Base-by-base conservation (phyloP, 2,329 filamentous ascomycete genomes). In the Fonsecaea monophora region DNA sequence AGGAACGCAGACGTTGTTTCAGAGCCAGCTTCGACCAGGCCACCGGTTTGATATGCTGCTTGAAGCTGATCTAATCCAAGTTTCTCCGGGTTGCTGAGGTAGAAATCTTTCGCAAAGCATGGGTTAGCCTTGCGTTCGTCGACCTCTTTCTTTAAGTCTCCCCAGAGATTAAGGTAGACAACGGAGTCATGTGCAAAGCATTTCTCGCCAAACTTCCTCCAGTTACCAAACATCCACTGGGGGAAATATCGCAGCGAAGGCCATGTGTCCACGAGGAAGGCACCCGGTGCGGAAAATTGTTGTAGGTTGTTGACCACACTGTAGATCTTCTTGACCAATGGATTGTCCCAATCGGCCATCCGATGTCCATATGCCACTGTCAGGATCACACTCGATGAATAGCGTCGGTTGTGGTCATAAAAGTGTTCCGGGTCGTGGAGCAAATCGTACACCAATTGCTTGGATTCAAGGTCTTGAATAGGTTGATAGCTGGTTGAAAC, bases 331-430 rank as follows among this genome's bases (percentile, higher is more conserved):
- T 80, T 74, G 5, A 84, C 78, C 25, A 82, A 77, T 21, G 82
- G 70, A 1, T 82, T 81, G 65, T 84, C 81, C 61, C 70, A 68
- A 30, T 64, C 69, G 3, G 69, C 62, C 57, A 84, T 81, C 6
- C 82, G 80, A 64, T 83, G 82, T 0, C 84, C 83, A 69, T 85
- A 86, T 4, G 82, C 78, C 3, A 85, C 81, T 4, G 79, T 82
- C 67, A 85, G 83, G 5, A 84, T 82, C 37, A 85, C 77, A 67
- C 80, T 82, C 1, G 80, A 79, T 0, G 82, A 82, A 68, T 83
- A 85, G 0, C 81, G 77, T 70, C 84, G 80, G 30, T 84, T 77
- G 18, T 80, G 75, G 57, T 80, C 78, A 67, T 83, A 82, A 76
- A 82, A 85, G 30, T 78, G 77, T 0, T 81, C 77, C 2, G 65